Evolutionary conservation across 1,284 basidiomycete genomes (phyloP), one percentile per base, ranked within the genome.

Genomic region (Cutaneotrichosporon curvatum): DNA sequence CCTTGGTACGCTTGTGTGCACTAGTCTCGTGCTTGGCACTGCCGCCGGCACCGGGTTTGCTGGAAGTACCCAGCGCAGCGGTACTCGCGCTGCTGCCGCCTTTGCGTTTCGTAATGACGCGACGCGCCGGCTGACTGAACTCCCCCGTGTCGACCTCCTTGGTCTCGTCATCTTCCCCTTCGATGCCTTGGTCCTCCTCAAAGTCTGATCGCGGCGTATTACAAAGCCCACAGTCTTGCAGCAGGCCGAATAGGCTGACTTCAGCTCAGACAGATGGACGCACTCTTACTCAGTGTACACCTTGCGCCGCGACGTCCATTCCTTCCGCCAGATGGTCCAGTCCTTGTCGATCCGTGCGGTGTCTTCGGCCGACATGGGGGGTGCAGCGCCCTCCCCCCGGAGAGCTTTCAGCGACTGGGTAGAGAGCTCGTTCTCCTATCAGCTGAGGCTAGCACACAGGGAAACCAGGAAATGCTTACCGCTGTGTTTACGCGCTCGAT

Each of bases 221-320:
- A 11, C 61, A 43, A 15, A 56, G 44, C 0, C 60, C 60, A 3
- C 53, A 49, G 4, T 69, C 66, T 16, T 45, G 34, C 3, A 70
- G 47, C 30, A 56, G 51, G 3, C 58, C 65, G 5, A 69, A 38
- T 6, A 67, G 43, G 23, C 68, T 72, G 32, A 15, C 14, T 35
- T 11, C 4, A 15, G 25, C 16, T 15, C 6, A 21, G 2, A 20
- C 0, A 14, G 10, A 28, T 23, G 8, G 16, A 55, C n/a, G n/a
- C n/a, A n/a, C n/a, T n/a, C 65, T 55, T 46, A 71, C 70, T 59
- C 54, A n/a, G 63, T 61, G 56, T 72, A 72, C 8, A 67, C 53
- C 58, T 65, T 68, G 35, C 56, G 53, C 16, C 70, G 51, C n/a
- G 60, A 50, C 0, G 56, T 47, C 69, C 69, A 71, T 40, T 66